Percentiles rank a stretch among this genome's conserved stretches.
These are phyloP conservation scores for Histomonas meleagridis DNA, from an alignment of 208 protist genomes.

Conservation along the genomic window DNA sequence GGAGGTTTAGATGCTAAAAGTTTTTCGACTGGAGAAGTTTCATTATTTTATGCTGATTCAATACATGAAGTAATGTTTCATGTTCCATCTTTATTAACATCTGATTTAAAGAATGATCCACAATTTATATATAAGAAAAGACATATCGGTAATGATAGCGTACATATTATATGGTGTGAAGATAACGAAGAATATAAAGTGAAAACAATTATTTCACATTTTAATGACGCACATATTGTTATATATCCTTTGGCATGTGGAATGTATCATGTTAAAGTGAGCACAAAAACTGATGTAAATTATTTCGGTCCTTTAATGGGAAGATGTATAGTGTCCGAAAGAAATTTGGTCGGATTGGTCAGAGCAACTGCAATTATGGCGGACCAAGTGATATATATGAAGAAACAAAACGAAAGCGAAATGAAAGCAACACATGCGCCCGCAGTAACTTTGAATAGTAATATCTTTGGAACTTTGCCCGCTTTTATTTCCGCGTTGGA, in stretches of 20 bases:
- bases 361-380: constrained; percentile 13
- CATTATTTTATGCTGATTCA: background rate
- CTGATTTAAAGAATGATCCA: background rate
- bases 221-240: constrained; percentile 17
- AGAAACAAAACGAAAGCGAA: too few species aligned
- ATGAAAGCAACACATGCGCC: too few species aligned
- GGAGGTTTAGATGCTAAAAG: background rate
- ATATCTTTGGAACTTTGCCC: too few species aligned
- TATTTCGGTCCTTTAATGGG: background rate
- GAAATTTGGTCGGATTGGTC: background rate
- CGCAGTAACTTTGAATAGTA: too few species aligned
- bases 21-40: background rate
- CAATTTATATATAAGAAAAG: background rate
- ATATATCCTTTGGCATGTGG: background rate
- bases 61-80: constrained; percentile 21
- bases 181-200: background rate
- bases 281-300: background rate
- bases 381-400: too few species aligned
- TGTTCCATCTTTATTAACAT: background rate
- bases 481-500: too few species aligned
- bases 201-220: background rate
- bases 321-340: background rate
- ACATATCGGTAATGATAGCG: constrained; percentile 32
- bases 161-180: constrained; percentile 31
- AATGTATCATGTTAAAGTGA: background rate